phyloP scores from a whole-genome alignment of 805 yeast genomes.

The Jamesozyma lodderae region DNA sequence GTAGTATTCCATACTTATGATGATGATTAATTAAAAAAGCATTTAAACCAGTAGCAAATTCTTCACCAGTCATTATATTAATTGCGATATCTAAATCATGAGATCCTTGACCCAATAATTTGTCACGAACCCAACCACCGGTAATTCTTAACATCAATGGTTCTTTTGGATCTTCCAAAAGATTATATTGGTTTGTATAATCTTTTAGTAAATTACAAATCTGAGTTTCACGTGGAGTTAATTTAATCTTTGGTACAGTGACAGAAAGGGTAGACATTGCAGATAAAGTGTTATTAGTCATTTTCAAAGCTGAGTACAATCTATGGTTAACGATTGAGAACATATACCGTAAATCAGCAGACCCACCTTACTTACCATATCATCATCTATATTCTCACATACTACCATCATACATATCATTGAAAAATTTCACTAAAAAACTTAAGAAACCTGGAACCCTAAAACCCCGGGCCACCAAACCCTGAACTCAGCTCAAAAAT shows the following conservation, averaged over 20 bases:
- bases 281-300: too few relatives aligned
- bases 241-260: conserved; percentile 1
- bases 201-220: conserved; percentile 26
- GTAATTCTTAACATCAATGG: conserved; percentile 52
- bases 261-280: not conserved
- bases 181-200: conserved; percentile 22
- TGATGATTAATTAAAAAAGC: conserved; percentile 36
- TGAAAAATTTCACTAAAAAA: too few relatives aligned
- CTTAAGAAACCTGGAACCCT: too few relatives aligned
- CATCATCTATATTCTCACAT: too few relatives aligned
- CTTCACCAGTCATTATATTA: conserved; percentile 74
- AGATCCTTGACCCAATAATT: conserved; percentile 67
- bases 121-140: conserved; percentile 98
- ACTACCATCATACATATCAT: too few relatives aligned
- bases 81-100: conserved; percentile 91
- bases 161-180: conserved; percentile 5
- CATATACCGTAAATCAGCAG: too few relatives aligned
- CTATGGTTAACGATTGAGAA: too few relatives aligned
- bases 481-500: too few relatives aligned
- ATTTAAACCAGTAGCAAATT: conserved; percentile 62
- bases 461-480: too few relatives aligned
- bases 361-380: too few relatives aligned
- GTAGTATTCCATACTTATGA: conserved; percentile 24
- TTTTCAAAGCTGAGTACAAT: too few relatives aligned
- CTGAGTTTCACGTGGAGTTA: conserved; percentile 17